Base-by-base conservation (phyloP, 163 green algal genomes). In the Coccomyxa subellipsoidea region DNA sequence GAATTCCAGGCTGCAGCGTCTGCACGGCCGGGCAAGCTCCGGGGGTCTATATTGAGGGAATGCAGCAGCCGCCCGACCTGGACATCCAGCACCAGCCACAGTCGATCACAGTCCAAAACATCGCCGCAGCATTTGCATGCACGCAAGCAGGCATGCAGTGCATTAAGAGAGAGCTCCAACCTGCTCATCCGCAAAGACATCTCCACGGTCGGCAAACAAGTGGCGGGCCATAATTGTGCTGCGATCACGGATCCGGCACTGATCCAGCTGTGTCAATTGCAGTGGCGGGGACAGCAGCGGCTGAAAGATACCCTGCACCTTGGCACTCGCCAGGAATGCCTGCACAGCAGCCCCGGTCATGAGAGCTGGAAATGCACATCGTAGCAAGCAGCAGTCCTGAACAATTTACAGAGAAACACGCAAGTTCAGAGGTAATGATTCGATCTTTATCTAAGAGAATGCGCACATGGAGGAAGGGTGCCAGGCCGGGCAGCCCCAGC, bases 191-290 rank as follows among this genome's bases (percentile, higher is more conserved):
- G 93, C 94, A 81, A 90, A 96, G 38, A 69, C 82, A 7, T 90
- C 87, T 76, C 84, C 95, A 73, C 88, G 84, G 31, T 95, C 89
- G 7, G 93, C 92, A 86, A 95, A 97, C 82, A 98, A 79, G 71
- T 98, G 95, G 4, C 95, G 91, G 0, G 95, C 92, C 82, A 98
- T 88, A 85, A 98, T 98, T 79, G 93, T 96, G 78, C 86, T 85
- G 54, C 95, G 89, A 88, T 98, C 91, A 7, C 95, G 88, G 21
- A 98, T 90, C 38, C 93, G 88, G 23, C 88, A 88, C 84, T 93
- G 86, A 80, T 97, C 92, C 66, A 81, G 73, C 27, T 85, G 12
- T 2, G 87, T 79, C 38, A 94, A 86, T 10, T 54, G 79, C 70
- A 84, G 32, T 39, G 79, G 78, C 0, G 82, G 78, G 37, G 81